phyloP scores from a whole-genome alignment of 2,329 filamentous ascomycete genomes.

The Botryotinia convoluta region DNA sequence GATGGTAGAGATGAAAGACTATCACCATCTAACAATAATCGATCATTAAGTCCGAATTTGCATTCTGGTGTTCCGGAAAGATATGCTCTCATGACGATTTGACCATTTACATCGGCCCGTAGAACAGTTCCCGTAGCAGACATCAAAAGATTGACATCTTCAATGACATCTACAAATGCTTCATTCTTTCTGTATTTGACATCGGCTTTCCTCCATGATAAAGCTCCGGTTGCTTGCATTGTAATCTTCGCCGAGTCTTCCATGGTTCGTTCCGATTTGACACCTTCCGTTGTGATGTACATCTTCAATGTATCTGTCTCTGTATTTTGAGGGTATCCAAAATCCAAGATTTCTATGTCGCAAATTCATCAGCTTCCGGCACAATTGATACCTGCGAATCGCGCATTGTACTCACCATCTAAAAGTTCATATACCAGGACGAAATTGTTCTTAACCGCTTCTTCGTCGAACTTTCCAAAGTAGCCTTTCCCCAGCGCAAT shows the following conservation, averaged over 20 bases:
- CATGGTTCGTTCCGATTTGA: conserved; percentile 82
- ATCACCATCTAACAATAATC: conserved; percentile 81
- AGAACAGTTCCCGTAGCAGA: conserved; percentile 95
- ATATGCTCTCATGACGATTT: conserved; percentile 98
- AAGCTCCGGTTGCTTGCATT: conserved; percentile 95
- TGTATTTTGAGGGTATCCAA: conserved; percentile 98
- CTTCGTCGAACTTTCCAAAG: conserved; percentile 98
- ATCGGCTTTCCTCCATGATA: conserved; percentile 95
- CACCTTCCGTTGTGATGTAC: conserved; percentile 99
- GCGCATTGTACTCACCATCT: conserved; percentile 63
- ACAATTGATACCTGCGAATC: background rate
- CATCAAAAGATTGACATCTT: conserved; percentile 98
- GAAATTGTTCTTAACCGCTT: conserved; percentile 99
- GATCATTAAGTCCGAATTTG: conserved; percentile 97
- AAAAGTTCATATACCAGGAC: conserved; percentile 96
- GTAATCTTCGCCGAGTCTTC: conserved; percentile 98
- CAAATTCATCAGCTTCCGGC: background rate
- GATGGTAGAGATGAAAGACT: conserved; percentile 63
- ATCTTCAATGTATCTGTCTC: conserved; percentile 99
- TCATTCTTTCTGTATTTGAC: conserved; percentile 99
- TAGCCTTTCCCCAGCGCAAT: conserved; percentile 90
- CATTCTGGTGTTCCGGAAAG: conserved; percentile 95
- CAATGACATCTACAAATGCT: conserved; percentile 98
- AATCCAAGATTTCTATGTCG: conserved; percentile 88
- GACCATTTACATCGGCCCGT: conserved; percentile 91